Percentiles rank a stretch among this genome's conserved stretches.
phyloP scores from a whole-genome alignment of 2,329 filamentous ascomycete genomes.

The Basipetospora chlamydospora region DNA sequence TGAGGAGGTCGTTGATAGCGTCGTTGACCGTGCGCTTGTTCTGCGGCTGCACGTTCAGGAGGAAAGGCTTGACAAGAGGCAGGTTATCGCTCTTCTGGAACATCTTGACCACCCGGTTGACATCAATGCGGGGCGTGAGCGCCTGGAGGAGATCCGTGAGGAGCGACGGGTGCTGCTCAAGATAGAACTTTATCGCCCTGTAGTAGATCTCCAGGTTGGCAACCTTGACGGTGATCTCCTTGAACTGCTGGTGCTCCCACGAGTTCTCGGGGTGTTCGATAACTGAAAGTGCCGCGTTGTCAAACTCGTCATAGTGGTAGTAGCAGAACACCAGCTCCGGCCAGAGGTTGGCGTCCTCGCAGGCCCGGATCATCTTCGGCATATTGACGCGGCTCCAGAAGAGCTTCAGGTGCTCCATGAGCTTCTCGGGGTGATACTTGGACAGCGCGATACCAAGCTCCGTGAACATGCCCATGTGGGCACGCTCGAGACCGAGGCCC shows the following conservation, averaged over 20 bases:
- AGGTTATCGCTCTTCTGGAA: conserved; percentile 98
- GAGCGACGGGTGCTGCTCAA: conserved; percentile 90
- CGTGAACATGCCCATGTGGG: conserved; percentile 96
- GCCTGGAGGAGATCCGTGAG: conserved; percentile 90
- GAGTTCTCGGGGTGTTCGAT: conserved; percentile 96
- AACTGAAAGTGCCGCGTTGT: conserved; percentile 92
- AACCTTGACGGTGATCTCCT: conserved; percentile 96
- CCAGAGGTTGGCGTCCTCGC: conserved; percentile 92
- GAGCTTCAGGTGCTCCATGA: conserved; percentile 97
- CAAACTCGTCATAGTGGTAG: conserved; percentile 95
- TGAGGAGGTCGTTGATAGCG: conserved; percentile 92
- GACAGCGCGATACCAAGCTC: conserved; percentile 81
- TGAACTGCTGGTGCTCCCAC: conserved; percentile 99
- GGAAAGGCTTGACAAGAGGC: conserved; percentile 95
- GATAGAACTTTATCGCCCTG: conserved; percentile 88
- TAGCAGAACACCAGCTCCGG: conserved; percentile 96
- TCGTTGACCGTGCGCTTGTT: conserved; percentile 98
- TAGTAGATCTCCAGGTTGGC: conserved; percentile 99
- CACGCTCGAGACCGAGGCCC: conserved; percentile 80
- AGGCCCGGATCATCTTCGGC: conserved; percentile 87
- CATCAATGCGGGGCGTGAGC: conserved; percentile 85
- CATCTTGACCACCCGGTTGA: conserved; percentile 98
- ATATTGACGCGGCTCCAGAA: conserved; percentile 99
- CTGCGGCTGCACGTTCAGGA: conserved; percentile 87
- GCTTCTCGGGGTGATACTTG: conserved; percentile 85